phyloP scores from a whole-genome alignment of 371 early-diverging fungal genomes.

The Actinomortierella wolfii region DNA sequence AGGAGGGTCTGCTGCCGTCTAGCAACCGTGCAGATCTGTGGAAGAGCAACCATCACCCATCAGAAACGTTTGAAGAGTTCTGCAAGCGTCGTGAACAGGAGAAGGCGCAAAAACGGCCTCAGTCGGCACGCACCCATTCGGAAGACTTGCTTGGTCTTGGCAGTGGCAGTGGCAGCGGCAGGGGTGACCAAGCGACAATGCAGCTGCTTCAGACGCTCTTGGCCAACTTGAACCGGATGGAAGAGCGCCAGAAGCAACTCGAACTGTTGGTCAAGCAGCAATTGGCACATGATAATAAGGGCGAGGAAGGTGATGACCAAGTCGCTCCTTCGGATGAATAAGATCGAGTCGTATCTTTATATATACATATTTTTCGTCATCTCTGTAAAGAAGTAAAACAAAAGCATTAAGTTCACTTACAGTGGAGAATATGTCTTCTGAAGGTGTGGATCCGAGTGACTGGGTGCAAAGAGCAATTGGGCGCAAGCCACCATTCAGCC shows the following conservation, averaged over 20 bases:
- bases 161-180: conserved; percentile 1
- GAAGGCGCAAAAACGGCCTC: conserved; percentile 17
- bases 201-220: conserved; percentile 27
- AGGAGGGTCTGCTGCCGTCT: conserved; percentile 19
- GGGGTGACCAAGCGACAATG: conserved; percentile 12
- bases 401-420: no score
- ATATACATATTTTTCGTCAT: no score
- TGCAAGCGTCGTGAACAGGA: conserved; percentile 20
- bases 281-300: conserved; percentile 16
- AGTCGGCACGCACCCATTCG: conserved; percentile 1
- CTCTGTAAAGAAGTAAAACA: no score
- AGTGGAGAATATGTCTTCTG: no score
- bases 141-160: background rate
- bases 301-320: background rate
- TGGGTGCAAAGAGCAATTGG: no score
- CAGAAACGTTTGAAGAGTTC: conserved; percentile 35
- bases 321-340: no score
- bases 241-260: conserved; percentile 32
- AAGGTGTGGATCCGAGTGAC: no score
- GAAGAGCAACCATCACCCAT: conserved; percentile 1
- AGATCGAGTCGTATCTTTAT: no score
- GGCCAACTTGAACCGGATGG: conserved; percentile 36
- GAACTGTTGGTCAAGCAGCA: conserved; percentile 16
- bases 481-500: no score
- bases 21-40: conserved; percentile 5